These are phyloP conservation scores for Mycena polygramma DNA, from an alignment of 768 basidiomycete genomes.

Conservation along the genomic window DNA sequence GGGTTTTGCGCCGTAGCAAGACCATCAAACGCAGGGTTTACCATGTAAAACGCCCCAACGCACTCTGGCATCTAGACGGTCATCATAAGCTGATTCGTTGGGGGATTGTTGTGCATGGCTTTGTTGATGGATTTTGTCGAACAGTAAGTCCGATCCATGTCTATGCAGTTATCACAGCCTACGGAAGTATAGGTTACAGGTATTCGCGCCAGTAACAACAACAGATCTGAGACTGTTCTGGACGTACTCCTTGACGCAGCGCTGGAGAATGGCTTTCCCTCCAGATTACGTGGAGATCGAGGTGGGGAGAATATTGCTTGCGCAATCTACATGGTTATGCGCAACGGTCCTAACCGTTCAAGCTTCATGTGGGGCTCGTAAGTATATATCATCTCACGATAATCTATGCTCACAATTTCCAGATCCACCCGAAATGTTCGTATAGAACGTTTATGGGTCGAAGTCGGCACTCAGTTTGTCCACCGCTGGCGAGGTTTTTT, in stretches of 20 bases:
- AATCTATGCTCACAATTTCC: too few species aligned
- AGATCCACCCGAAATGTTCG: background rate
- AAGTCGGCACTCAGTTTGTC: background rate
- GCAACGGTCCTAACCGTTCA: constrained; percentile 38
- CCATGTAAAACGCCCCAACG: constrained; percentile 34
- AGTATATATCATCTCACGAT: too few species aligned
- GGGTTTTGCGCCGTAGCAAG: constrained; percentile 28
- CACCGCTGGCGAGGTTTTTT: background rate
- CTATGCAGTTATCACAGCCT: too few species aligned
- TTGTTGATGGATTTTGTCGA: constrained; percentile 47
- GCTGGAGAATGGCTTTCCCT: constrained; percentile 28
- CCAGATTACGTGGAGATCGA: constrained; percentile 40
- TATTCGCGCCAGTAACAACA: constrained; percentile 32
- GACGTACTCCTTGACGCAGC: constrained; percentile 20
- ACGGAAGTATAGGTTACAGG: constrained; percentile 29
- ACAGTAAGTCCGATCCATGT: constrained; percentile 36
- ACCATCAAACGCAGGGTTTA: constrained; percentile 37
- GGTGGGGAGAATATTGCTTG: constrained; percentile 45
- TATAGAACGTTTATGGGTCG: background rate
- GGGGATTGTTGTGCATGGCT: constrained; percentile 46
- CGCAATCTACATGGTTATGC: constrained; percentile 5
- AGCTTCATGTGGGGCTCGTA: constrained; percentile 32
- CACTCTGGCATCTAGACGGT: constrained; percentile 43
- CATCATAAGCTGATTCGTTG: constrained; percentile 47
- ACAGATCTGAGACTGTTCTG: constrained; percentile 1